Base-by-base conservation (phyloP, 2,329 filamentous ascomycete genomes). In the Juglanconis oblonga region DNA sequence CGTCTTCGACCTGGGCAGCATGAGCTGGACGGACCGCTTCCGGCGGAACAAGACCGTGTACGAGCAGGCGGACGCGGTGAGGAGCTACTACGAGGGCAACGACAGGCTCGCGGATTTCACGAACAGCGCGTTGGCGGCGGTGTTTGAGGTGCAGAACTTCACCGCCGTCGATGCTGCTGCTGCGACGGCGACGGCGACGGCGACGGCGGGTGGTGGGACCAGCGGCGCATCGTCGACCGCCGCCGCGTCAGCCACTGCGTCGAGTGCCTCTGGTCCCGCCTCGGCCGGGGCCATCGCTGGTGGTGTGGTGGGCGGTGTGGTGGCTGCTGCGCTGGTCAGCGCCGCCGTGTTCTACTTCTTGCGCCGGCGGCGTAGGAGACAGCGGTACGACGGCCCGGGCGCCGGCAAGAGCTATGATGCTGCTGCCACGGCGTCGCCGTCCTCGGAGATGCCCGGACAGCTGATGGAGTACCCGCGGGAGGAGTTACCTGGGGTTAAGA, bases 331-430 rank as follows among this genome's bases (percentile, higher is more conserved):
- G 10, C 45, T 64, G 14, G 65, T 72, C 44, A 56, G 59, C 4
- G 66, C 64, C 4, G 64, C 62, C 8, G 57, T 70, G 9, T 64
- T 68, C 2, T 67, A 70, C 48, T 60, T 67, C 24, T 17, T 72
- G 7, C 62, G 66, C 5, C 57, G 52, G 14, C 40, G 11, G 42
- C 4, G 42, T 3, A 36, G 38, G 38, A 24, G 24, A 24, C 24
- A 24, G 24, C 24, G 2, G 24, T 24, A 24, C 24, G 24, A 24
- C 24, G 24, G 24, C 24, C 24, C 24, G 24, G 24, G 24, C 24
- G 24, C 24, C 24, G 24, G 24, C 24, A 24, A 24, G 24, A 24
- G 24, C 24, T 24, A 24, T 24, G 24, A 24, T 24, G 24, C 24
- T 24, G 24, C 24, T 24, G 24, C 24, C 24, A 24, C 24, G 24